A percentile compares a stretch with the other conserved stretches of the same genome.
Conservation (phyloP, 805 yeast species). For the Suhomyces tanzawaensis region DNA sequence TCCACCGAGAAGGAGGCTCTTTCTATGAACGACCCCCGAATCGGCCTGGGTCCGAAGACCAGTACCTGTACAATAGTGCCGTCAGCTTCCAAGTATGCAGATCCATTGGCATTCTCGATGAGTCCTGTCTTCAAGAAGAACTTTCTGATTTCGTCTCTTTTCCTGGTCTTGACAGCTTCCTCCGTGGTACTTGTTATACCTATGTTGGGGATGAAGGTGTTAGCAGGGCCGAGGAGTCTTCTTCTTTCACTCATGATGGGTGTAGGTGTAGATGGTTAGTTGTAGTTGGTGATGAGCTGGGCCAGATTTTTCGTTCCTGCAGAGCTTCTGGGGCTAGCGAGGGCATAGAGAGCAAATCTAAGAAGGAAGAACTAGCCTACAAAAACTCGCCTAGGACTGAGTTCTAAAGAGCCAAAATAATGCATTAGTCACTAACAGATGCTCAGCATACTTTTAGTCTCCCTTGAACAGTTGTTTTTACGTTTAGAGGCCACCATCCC, state of each 20-base stretch:
- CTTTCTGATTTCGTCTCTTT: slow-evolving; percentile 27
- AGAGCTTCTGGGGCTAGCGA: too few relatives aligned
- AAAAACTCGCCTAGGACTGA: too few relatives aligned
- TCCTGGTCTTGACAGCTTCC: background rate
- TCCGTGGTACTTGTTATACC: slow-evolving; percentile 12
- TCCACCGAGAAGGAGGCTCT: slow-evolving; percentile 65
- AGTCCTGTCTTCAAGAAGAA: slow-evolving; percentile 64
- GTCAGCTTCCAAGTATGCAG: slow-evolving; percentile 72
- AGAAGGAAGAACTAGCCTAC: too few relatives aligned
- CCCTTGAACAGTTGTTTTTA: too few relatives aligned
- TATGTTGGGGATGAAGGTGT: slow-evolving; percentile 43
- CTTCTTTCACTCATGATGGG: slow-evolving; percentile 59
- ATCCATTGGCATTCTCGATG: slow-evolving; percentile 74
- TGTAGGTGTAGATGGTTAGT: background rate
- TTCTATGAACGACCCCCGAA: slow-evolving; percentile 66
- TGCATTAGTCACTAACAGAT: too few relatives aligned
- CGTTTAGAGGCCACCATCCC: too few relatives aligned
- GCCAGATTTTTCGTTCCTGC: slow-evolving; percentile 6
- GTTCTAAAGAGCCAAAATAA: too few relatives aligned
- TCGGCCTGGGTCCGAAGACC: slow-evolving; percentile 88
- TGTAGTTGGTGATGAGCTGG: slow-evolving; percentile 4
- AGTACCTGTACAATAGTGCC: slow-evolving; percentile 62
- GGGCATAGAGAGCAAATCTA: too few relatives aligned
- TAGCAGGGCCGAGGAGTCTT: slow-evolving; percentile 79
- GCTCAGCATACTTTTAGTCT: too few relatives aligned